Conservation (phyloP, 495 filamentous ascomycete genomes). For the Hyaloscypha hepaticicola region DNA sequence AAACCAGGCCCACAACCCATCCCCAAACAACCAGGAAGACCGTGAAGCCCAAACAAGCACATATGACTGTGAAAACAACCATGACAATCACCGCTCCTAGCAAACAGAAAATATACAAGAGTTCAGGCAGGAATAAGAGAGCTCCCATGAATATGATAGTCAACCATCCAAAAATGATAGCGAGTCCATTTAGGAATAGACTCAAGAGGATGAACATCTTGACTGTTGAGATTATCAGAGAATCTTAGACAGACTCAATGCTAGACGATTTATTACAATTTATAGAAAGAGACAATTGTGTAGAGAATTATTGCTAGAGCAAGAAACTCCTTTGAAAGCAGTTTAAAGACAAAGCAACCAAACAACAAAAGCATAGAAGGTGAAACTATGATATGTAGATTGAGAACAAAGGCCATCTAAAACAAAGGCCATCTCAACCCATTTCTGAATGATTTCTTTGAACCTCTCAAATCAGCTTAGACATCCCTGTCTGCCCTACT, state of each 20-base stretch:
- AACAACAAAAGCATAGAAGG: too few species aligned
- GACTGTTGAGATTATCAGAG: not conserved
- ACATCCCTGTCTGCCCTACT: too few species aligned
- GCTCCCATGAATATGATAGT: not conserved
- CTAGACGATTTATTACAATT: not conserved
- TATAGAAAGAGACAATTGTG: not conserved
- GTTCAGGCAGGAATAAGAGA: not conserved
- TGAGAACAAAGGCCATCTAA: too few species aligned
- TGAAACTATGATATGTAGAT: too few species aligned
- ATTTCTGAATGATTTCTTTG: too few species aligned
- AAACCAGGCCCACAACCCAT: not conserved
- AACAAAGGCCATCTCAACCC: too few species aligned
- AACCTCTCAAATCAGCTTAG: too few species aligned
- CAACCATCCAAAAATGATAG: not conserved
- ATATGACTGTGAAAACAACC: not conserved
- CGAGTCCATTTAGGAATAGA: not conserved
- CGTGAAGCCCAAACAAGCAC: not conserved
- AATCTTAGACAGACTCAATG: not conserved
- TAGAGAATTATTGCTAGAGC: not conserved
- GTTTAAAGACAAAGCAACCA: too few species aligned
- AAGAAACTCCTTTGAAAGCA: too few species aligned
- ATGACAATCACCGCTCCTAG: not conserved
- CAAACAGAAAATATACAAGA: not conserved
- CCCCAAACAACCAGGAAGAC: not conserved
- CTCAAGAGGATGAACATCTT: not conserved